These are phyloP conservation scores for Ganoderma multipileum DNA, from an alignment of 1,284 basidiomycete species.

Conservation along the genomic window DNA sequence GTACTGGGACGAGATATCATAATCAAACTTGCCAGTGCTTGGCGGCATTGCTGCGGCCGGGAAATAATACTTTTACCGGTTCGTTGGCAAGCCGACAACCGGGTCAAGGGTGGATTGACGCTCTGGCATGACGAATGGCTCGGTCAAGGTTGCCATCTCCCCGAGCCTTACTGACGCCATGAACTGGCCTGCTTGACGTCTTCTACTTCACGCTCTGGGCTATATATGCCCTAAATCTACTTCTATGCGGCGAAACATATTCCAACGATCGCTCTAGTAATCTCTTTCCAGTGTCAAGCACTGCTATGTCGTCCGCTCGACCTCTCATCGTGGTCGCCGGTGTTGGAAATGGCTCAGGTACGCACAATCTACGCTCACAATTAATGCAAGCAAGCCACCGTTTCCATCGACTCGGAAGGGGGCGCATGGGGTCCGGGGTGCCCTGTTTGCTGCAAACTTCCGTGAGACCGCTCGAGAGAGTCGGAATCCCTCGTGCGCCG, in stretches of 20 bases:
- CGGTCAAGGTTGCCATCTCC: not conserved
- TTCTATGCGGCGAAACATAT: not conserved
- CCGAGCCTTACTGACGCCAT: not conserved
- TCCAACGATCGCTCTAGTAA: not conserved
- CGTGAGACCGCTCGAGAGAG: not conserved
- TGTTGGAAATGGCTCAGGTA: conserved; percentile 53
- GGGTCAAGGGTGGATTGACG: not conserved
- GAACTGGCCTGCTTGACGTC: not conserved
- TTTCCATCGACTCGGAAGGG: not conserved
- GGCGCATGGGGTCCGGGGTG: not conserved
- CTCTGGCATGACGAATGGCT: not conserved
- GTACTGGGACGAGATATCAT: no score
- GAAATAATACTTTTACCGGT: not conserved
- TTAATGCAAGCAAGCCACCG: not conserved
- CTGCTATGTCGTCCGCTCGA: conserved; percentile 43
- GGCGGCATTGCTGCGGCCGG: no score
- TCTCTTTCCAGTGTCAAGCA: not conserved
- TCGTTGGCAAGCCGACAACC: not conserved
- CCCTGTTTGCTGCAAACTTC: not conserved
- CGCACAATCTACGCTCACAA: conserved; percentile 14
- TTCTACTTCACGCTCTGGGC: not conserved
- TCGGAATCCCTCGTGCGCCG: not conserved
- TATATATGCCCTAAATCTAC: not conserved
- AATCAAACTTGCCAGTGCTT: no score
- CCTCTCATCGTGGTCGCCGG: conserved; percentile 62